Evolutionary conservation across 352 stramenopile species (phyloP), one percentile per base, ranked within the genome.

Genomic region (Phytophthora hybrid): DNA sequence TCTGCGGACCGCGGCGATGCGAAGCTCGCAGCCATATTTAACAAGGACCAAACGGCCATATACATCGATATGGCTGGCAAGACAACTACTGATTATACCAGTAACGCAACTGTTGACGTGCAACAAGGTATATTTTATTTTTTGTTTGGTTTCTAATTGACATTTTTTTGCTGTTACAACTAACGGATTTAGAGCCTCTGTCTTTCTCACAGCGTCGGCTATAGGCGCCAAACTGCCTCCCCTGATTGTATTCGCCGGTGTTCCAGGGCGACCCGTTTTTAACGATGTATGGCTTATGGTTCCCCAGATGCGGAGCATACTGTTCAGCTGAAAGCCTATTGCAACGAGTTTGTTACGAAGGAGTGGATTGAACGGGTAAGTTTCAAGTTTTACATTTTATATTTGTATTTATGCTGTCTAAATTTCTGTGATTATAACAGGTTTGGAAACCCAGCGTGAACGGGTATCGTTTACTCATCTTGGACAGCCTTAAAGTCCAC

Each of bases 241-340:
- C 9, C 39, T 67, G 46, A 61, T 73, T 5, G 58, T 59, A 5
- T 73, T 63, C 53, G 66, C 57, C 10, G 51, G 57, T 29, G 51
- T 73, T 21, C 49, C 58, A 16, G 51, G 49, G 6, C 39, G 58
- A 2, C 57, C 57, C 3, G 55, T 67, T 29, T 63, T 37, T 3
- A 51, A 66, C 5, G 51, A 56, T 1, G 65, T 72, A 1, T 72
- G 58, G 26, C 19, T 11, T 67, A 63, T 51, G 49, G 37, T 0
- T 37, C 32, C 14, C 9, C 57, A 19, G 4, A 16, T 1, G 57
- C 29, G 19, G 51, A 73, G 5, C 57, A 73, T 39, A 73, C 51
- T 10, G 66, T 67, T n/a, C 44, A 70, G 5, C 62, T 66, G 19
- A 73, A 73, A 19, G n/a, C 58, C 4, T 73, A 39, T 37, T 73